Evolutionary conservation across 768 basidiomycete genomes (phyloP), one percentile per base, ranked within the genome.

Genomic region (Kwoniella europaea): DNA sequence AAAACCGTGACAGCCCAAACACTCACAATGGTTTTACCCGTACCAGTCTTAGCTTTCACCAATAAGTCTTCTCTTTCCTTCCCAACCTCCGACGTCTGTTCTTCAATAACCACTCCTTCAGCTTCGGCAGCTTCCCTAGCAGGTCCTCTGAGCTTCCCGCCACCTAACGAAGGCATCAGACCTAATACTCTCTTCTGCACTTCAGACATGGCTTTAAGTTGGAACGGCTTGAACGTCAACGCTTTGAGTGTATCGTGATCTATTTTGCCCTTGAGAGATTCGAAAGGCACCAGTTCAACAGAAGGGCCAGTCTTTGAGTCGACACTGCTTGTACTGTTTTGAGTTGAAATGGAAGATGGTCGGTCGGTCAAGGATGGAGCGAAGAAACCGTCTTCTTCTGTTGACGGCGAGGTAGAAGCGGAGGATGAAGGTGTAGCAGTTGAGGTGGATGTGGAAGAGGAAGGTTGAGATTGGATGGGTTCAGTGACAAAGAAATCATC

Each of bases 41-140:
- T 93, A 35, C 93, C 92, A 0, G 93, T 93, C 81, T 90, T 91
- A 4, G 93, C 91, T 80, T 92, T 90, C 67, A 95, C 92, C 56
- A 96, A 86, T 24, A 95, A 82, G 81, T 98, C 94, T 59, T 77
- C 70, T 63, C 80, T 79, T 9, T 73, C 75, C 15, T n/a, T 27
- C 4, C 44, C 65, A n/a, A 18, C 54, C 54, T 61, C 63, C 18
- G 18, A 13, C 7, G 18, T 18, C 12, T 50, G 46, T 61, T 60
- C 61, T 44, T 69, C 64, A 16, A 35, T 7, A 7, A 65, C 69
- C 62, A 54, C 63, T 41, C 71, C 74, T 15, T 56, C 46, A 29
- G 69, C 74, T 62, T 79, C 73, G 22, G 68, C 78, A 42, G 69
- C 68, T 58, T 57, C 54, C 46, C 66, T 71, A 6, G 69, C 80